Conservation (phyloP, 768 basidiomycete species). For the Boletales sp. region DNA sequence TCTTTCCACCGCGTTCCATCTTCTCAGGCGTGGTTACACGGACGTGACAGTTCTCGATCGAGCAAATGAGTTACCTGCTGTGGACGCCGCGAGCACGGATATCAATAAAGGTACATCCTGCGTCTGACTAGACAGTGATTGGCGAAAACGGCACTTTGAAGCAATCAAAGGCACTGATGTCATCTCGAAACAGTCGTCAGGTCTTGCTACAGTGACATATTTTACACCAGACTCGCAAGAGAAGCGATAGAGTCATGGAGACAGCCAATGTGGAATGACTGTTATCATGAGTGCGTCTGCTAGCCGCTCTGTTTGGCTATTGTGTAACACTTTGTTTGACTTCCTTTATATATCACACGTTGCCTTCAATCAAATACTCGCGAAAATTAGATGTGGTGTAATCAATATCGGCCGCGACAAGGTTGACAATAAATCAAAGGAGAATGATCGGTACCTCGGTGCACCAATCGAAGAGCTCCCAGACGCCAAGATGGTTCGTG, state of each 20-base stretch:
- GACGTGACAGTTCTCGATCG: conserved; percentile 76
- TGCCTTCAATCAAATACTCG: too few relatives aligned
- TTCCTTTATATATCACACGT: too few relatives aligned
- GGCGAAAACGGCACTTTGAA: background rate
- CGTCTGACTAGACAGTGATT: background rate
- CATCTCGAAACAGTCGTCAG: conserved; percentile 55
- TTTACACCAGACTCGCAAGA: conserved; percentile 67
- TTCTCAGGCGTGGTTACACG: conserved; percentile 64
- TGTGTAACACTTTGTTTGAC: too few relatives aligned
- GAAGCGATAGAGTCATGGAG: conserved; percentile 81
- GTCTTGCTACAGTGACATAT: conserved; percentile 64
- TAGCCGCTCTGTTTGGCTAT: too few relatives aligned
- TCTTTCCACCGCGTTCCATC: conserved; percentile 78
- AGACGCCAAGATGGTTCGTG: conserved; percentile 11
- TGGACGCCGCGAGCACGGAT: conserved; percentile 72
- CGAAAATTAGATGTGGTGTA: conserved; percentile 22
- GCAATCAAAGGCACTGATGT: background rate
- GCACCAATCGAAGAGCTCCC: conserved; percentile 38
- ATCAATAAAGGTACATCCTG: conserved; percentile 35
- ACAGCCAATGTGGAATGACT: conserved; percentile 61
- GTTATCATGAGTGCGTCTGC: conserved; percentile 70
- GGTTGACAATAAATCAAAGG: conserved; percentile 53
- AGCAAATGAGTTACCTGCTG: conserved; percentile 64
- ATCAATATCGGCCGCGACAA: conserved; percentile 20
- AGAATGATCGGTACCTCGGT: conserved; percentile 61